Conservation (phyloP, 805 yeast species). For the Myxozyma melibiosi region DNA sequence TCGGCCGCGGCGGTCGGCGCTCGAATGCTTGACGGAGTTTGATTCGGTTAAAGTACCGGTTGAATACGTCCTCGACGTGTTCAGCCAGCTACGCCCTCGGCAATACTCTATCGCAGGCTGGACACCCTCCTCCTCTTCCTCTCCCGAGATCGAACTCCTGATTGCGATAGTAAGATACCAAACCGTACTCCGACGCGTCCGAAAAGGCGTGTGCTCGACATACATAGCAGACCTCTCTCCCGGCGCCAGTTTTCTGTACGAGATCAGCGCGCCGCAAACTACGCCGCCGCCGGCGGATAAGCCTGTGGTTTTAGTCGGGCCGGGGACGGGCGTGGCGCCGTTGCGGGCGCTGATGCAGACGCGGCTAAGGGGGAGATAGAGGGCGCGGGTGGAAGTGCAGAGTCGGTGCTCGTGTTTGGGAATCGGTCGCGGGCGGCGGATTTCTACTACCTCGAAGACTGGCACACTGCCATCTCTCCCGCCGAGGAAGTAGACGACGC, state of each 20-base stretch:
- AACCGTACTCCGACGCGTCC: constrained; percentile 72
- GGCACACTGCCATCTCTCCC: constrained; percentile 50
- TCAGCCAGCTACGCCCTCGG: constrained; percentile 81
- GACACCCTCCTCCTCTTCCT: too few relatives aligned
- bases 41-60: constrained; percentile 73
- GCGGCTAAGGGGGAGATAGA: constrained; percentile 28
- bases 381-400: constrained; percentile 35
- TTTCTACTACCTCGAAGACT: constrained; percentile 60
- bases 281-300: constrained; percentile 47
- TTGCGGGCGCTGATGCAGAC: constrained; percentile 65
- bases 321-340: constrained; percentile 98
- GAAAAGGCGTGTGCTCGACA: constrained; percentile 81
- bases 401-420: constrained; percentile 69
- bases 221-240: constrained; percentile 60
- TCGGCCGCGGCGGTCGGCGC: constrained; percentile 82
- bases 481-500: constrained; percentile 41
- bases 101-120: constrained; percentile 76
- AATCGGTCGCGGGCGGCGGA: constrained; percentile 69
- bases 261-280: constrained; percentile 45
- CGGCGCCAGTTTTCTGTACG: constrained; percentile 57
- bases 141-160: constrained; percentile 58
- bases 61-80: constrained; percentile 70
- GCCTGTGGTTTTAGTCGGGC: constrained; percentile 75
- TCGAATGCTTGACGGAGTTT: constrained; percentile 84
- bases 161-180: constrained; percentile 85